Evolutionary conservation across 495 filamentous ascomycete species (phyloP).

Genomic region (Hyaloscypha bicolor): DNA sequence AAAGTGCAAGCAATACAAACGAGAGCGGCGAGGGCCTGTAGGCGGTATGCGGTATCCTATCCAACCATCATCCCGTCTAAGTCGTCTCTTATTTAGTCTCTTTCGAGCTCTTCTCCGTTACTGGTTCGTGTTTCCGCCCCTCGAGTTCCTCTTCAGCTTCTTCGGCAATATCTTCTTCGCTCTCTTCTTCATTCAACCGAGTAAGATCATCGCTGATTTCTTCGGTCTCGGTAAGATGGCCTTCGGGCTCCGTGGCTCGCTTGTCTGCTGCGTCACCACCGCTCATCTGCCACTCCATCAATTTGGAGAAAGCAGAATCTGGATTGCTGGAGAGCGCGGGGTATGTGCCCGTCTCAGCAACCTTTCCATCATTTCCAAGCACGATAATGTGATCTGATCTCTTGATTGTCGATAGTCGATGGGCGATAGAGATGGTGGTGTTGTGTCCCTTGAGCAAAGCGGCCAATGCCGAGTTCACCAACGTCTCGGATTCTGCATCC

Average conservation of each 20-base stretch:
- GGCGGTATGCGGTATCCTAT: not conserved
- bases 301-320: constrained; percentile 82
- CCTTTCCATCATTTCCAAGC: constrained; percentile 77
- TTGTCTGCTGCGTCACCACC: constrained; percentile 62
- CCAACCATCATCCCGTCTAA: not conserved
- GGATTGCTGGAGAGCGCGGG: constrained; percentile 68
- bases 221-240: constrained; percentile 30
- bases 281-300: constrained; percentile 99
- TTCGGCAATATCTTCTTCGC: constrained; percentile 2
- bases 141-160: not conserved
- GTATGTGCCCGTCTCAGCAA: constrained; percentile 89
- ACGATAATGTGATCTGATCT: constrained; percentile 91
- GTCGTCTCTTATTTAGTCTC: not conserved
- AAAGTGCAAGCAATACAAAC: not conserved
- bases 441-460: constrained; percentile 81
- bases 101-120: not conserved
- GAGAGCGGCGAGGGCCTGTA: not conserved
- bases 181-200: constrained; percentile 17
- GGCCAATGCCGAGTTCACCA: constrained; percentile 86
- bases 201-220: constrained; percentile 26
- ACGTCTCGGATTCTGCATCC: constrained; percentile 95
- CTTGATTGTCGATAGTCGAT: constrained; percentile 94
- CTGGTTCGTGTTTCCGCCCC: not conserved
- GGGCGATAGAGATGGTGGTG: constrained; percentile 96
- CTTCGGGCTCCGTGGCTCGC: constrained; percentile 25